These are phyloP conservation scores for Kodamaea fungicola DNA, from an alignment of 1,139 yeast species.

Conservation along the genomic window DNA sequence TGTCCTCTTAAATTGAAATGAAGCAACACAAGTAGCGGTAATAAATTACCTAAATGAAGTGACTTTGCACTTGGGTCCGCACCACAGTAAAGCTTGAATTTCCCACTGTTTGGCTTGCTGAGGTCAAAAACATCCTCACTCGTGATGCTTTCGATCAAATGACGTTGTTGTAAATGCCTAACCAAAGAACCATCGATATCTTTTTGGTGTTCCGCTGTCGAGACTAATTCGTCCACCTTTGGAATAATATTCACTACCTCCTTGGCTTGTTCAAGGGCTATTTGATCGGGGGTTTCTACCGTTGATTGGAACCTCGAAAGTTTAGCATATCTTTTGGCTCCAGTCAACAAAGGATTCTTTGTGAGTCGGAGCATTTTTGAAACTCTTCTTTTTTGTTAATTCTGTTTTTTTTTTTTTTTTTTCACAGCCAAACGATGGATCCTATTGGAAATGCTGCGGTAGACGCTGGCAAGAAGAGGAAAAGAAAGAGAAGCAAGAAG, in stretches of 20 bases:
- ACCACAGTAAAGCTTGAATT: conserved; percentile 76
- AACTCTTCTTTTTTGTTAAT: background rate
- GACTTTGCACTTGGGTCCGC: conserved; percentile 96
- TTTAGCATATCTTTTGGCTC: too few species aligned
- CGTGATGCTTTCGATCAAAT: conserved; percentile 47
- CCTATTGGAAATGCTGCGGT: conserved; percentile 1
- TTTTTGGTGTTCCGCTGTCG: conserved; percentile 18
- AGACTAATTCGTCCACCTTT: conserved; percentile 26
- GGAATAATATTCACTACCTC: conserved; percentile 33
- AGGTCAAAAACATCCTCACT: conserved; percentile 43
- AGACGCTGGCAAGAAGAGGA: conserved; percentile 14
- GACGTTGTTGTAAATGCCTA: conserved; percentile 43
- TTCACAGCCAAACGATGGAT: conserved; percentile 3
- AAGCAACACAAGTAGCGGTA: conserved; percentile 80
- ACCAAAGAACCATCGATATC: conserved; percentile 41
- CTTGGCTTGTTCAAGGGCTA: background rate
- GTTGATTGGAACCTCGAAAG: too few species aligned
- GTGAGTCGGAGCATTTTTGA: too few species aligned
- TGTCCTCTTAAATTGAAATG: conserved; percentile 88
- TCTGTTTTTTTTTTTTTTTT: background rate
- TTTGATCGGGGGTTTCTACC: background rate
- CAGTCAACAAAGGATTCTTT: too few species aligned
- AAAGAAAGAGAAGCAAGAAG: conserved; percentile 17
- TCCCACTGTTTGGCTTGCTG: conserved; percentile 27
- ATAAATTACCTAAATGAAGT: conserved; percentile 82